A percentile compares a stretch with the other conserved stretches of the same genome.
phyloP scores from a whole-genome alignment of 441 rosid genomes.

The Capsella rubella region DNA sequence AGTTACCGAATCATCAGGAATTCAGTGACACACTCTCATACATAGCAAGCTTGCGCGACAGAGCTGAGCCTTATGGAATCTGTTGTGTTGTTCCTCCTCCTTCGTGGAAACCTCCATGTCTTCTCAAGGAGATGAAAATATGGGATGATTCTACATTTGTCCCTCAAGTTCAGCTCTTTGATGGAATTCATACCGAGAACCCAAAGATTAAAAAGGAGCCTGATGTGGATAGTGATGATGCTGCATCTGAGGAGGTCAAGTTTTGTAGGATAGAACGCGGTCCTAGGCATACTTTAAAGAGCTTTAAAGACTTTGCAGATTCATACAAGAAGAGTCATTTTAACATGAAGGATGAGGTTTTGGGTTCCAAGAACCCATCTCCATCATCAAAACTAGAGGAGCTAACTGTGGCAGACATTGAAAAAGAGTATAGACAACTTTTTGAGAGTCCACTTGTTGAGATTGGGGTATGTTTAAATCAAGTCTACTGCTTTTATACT shows the following conservation, averaged over 20 bases:
- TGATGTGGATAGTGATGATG: slow-evolving; percentile 36
- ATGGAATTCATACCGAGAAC: slow-evolving; percentile 48
- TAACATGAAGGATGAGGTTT: slow-evolving; percentile 31
- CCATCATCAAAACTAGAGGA: slow-evolving; percentile 41
- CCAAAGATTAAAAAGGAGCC: slow-evolving; percentile 40
- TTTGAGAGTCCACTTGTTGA: slow-evolving; percentile 61
- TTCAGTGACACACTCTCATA: slow-evolving; percentile 64
- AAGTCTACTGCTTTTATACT: slow-evolving; percentile 12
- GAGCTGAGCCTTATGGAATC: slow-evolving; percentile 67
- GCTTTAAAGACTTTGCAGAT: slow-evolving; percentile 60
- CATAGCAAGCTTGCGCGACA: slow-evolving; percentile 57
- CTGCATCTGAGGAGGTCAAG: slow-evolving; percentile 41
- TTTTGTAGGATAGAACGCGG: slow-evolving; percentile 46
- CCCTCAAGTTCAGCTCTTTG: slow-evolving; percentile 58
- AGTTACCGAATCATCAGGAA: slow-evolving; percentile 59
- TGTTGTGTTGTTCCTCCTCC: slow-evolving; percentile 80
- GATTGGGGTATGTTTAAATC: slow-evolving; percentile 57
- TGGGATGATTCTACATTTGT: slow-evolving; percentile 59
- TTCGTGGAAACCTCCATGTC: slow-evolving; percentile 75
- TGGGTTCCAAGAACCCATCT: slow-evolving; percentile 37
- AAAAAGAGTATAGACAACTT: slow-evolving; percentile 65
- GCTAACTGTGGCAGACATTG: slow-evolving; percentile 55
- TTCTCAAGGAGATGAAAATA: slow-evolving; percentile 49
- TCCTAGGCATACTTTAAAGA: slow-evolving; percentile 55
- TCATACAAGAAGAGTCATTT: slow-evolving; percentile 56